Evolutionary conservation across 129 eudicot species (phyloP), one percentile per base, ranked within the genome.

Genomic region (Saussurea involucrata): DNA sequence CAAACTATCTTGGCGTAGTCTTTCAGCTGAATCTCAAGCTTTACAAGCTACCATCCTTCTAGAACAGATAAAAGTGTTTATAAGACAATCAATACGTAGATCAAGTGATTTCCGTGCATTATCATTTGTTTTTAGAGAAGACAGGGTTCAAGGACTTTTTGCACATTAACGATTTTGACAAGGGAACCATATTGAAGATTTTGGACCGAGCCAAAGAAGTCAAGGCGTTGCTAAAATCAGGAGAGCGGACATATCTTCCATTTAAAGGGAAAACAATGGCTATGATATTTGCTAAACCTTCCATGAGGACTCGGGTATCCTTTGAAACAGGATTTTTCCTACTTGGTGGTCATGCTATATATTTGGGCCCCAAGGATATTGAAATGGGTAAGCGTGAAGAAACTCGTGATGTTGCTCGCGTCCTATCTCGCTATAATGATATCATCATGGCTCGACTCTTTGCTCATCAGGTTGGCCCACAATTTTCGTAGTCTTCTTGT

Each of bases 371-470:
- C 31, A 75, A 95, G 82, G 99, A 95, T 80, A 95, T 95, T 81
- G 97, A 95, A 83, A 95, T 95, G 99, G 99, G 99, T 74, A 95
- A 95, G 87, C 82, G 99, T 24, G 99, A 95, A 82, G 99, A 95
- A 87, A 95, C 99, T 40, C 92, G 99, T 71, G 99, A 95, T 79
- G 91, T 95, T 78, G 97, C 99, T 76, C 96, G 97, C 36, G 99
- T 95, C 4, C 72, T 95, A 6, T 95, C 89, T 36, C 90, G 97
- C 86, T 95, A 95, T 81, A 95, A 92, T 85, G 99, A 95, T 73
- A 82, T 95, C 71, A 92, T 95, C 74, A 95, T 95, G 99, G 99
- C 99, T 42, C 97, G 99, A 21, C 89, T 95, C 34, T 95, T 95
- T 88, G 97, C 97, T 60, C 99, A 95, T 82, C 94, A 92, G 98